Conservation (phyloP, 116 monocot species). For the Posidonia oceanica region DNA sequence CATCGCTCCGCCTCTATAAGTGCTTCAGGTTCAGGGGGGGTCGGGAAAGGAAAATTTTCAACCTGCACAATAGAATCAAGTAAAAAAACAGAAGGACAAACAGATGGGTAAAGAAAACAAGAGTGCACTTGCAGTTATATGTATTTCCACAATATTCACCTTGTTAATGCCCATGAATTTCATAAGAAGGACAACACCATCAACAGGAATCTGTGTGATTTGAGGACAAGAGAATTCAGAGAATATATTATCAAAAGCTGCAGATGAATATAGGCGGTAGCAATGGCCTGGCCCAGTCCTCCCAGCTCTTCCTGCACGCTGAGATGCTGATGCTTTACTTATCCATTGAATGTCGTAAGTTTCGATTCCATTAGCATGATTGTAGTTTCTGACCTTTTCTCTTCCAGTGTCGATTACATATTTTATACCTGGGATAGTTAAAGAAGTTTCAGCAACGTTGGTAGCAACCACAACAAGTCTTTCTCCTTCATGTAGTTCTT, state of each 20-base stretch:
- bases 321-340: constrained; percentile 94
- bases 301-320: constrained; percentile 92
- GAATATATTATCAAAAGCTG: constrained; percentile 76
- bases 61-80: constrained; percentile 30
- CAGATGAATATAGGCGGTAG: constrained; percentile 85
- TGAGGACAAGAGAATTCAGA: constrained; percentile 69
- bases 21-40: constrained; percentile 60
- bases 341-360: constrained; percentile 81
- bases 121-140: background rate
- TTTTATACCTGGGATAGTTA: constrained; percentile 96
- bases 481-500: constrained; percentile 58
- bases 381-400: constrained; percentile 88
- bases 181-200: constrained; percentile 85
- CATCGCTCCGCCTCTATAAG: constrained; percentile 73
- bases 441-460: constrained; percentile 96
- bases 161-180: constrained; percentile 89
- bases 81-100: constrained; percentile 5
- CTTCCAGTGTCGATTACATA: constrained; percentile 97
- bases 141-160: constrained; percentile 21
- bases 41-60: constrained; percentile 94
- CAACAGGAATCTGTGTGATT: constrained; percentile 77
- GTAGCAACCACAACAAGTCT: constrained; percentile 88
- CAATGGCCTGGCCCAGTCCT: constrained; percentile 93
- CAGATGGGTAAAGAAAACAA: background rate
- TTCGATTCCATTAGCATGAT: constrained; percentile 56